phyloP scores from a whole-genome alignment of 176 grass and related monocot genomes.

The Neostapfia colusana region DNA sequence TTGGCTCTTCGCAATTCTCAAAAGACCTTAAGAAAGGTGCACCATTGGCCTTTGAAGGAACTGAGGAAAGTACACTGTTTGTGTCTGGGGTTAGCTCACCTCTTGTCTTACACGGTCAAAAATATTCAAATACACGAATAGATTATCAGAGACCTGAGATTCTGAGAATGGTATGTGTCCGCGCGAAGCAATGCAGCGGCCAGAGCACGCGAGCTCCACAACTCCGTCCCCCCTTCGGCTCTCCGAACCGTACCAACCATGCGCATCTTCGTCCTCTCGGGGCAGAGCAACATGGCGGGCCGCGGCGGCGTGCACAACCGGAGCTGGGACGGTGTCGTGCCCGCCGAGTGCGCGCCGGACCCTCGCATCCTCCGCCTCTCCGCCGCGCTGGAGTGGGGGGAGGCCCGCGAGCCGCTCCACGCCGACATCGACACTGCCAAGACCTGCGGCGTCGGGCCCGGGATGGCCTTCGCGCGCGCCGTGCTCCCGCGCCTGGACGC shows the following conservation, averaged over 20 bases:
- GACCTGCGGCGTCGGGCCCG: constrained; percentile 72
- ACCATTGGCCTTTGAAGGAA: too few species aligned
- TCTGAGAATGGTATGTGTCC: too few species aligned
- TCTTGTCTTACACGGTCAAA: too few species aligned
- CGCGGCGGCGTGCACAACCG: constrained; percentile 66
- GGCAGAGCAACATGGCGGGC: constrained; percentile 96
- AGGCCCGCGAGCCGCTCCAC: constrained; percentile 72
- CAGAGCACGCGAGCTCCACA: not conserved
- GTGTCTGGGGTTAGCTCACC: too few species aligned
- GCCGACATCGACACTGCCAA: constrained; percentile 72
- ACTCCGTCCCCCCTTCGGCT: not conserved
- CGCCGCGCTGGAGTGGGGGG: constrained; percentile 52
- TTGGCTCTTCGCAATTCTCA: too few species aligned
- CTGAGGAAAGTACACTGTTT: too few species aligned
- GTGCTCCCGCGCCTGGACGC: constrained; percentile 36
- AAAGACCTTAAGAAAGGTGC: too few species aligned
- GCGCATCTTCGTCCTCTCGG: constrained; percentile 76
- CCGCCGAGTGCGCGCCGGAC: constrained; percentile 52
- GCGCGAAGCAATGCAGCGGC: not conserved
- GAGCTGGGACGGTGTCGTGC: constrained; percentile 75
- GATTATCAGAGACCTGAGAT: too few species aligned
- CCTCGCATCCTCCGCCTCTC: constrained; percentile 65
- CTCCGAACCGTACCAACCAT: constrained; percentile 12
- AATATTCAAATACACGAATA: too few species aligned
- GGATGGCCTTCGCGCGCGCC: constrained; percentile 73